Base-by-base conservation (phyloP, 2,329 filamentous ascomycete species). In the Lithohypha guttulata region DNA sequence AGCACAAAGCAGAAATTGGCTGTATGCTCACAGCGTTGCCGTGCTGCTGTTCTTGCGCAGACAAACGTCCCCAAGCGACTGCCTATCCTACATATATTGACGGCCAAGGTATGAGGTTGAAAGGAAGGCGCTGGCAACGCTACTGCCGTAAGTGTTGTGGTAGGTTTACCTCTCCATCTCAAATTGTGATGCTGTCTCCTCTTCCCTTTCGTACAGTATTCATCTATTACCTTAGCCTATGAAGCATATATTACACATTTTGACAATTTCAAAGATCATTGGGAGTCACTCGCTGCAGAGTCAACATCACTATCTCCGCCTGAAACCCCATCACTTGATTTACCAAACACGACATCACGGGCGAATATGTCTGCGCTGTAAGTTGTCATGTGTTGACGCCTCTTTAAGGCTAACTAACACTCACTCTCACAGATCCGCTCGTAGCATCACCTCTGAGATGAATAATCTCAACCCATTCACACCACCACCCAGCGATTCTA, bases 91-190 rank as follows among this genome's bases (percentile, higher is more conserved):
- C 43, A 9, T 52, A 52, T 26, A 42, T 52, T 30, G 50, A 52
- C 28, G 50, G 50, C 13, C 27, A 48, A 26, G 50, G 50, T 19
- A 49, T 52, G 45, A 44, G 36, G 29, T 29, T 47, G 21, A 39
- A 42, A 32, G 50, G 50, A 31, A 46, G 40, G 44, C 43, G 50
- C 38, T 52, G 48, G 48, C 35, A 45, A 27, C 42, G 42, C 15
- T 52, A 52, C 32, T 52, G 50, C 43, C 50, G 48, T 43, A 49
- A 44, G 39, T 52, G 50, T 39, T 45, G 45, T 34, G 50, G 49
- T 51, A 47, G 26, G 42, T 44, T 10, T 23, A 19, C 10, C 23
- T 17, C 18, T 37, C 18, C n/a, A 27, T 17, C 34, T 10, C 13
- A n/a, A n/a, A 3, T 41, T 15, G 9, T 31, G 34, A 15, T 21